Base-by-base conservation (phyloP, 1,139 yeast genomes). In the Debaryomyces coudertii region DNA sequence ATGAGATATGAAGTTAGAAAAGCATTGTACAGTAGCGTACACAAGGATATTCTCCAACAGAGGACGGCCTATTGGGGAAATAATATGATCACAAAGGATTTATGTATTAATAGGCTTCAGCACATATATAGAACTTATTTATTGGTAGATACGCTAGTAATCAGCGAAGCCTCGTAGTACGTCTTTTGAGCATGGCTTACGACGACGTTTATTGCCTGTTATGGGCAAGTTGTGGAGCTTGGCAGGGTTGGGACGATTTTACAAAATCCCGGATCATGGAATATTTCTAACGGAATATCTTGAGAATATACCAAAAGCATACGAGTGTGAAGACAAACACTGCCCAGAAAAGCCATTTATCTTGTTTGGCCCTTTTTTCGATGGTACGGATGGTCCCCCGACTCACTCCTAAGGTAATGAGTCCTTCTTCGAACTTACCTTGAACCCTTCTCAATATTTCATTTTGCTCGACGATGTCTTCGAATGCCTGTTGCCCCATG, bases 361-460 rank as follows among this genome's bases (percentile, higher is more conserved):
- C 99, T 65, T 89, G 88, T 55, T 79, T 80, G n/a, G 96, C 95
- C 47, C 96, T 79, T 54, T 82, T 80, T 64, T 90, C 95, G 39
- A 93, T 87, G 50, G 80, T 77, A 47, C 89, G 73, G 41, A 93
- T 90, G 1, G 99, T 93, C 7, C 87, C 87, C 54, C 82, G 85
- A 40, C 96, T 87, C 2, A 93, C 87, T 2, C 98, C 98, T 51
- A 93, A 74, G 0, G 96, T 90, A 42, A 82, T 73, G 53, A 95
- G 81, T 29, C 90, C 80, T 45, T 82, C 79, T 46, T 83, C 82
- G 69, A 93, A 76, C 52, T 77, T 81, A 36, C 77, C 71, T 53
- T 86, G 90, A 30, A 93, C 76, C 48, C 73, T 74, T 51, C 79
- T 73, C 49, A 93, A 75, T 22, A 84, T 76, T 56, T 85, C 87